These are phyloP conservation scores for Wickerhamomyces strasburgensis DNA, from an alignment of 805 yeast genomes.

Conservation along the genomic window DNA sequence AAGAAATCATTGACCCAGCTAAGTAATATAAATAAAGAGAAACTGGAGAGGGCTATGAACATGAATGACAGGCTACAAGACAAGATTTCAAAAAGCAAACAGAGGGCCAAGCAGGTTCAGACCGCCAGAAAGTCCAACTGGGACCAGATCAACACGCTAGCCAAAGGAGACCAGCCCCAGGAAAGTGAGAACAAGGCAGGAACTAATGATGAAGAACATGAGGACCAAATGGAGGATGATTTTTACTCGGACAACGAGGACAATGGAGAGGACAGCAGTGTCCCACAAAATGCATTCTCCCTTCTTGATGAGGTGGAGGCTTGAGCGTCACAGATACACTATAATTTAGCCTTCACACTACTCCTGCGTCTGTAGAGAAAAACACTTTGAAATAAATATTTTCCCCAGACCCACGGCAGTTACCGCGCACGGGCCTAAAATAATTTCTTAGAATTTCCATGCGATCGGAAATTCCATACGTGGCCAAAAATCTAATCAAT, in stretches of 20 bases:
- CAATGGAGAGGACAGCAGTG: conserved; percentile 1
- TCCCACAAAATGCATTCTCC: conserved; percentile 24
- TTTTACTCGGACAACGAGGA: conserved; percentile 18
- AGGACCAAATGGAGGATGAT: conserved; percentile 22
- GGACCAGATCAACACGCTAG: conserved; percentile 58
- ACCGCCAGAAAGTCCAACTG: conserved; percentile 63
- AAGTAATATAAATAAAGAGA: conserved; percentile 31
- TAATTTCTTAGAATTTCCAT: not conserved
- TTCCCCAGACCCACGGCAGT: not conserved
- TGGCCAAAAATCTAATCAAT: no score
- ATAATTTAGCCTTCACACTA: no score
- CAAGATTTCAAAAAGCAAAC: conserved; percentile 60
- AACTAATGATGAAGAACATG: conserved; percentile 10
- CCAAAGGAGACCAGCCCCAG: conserved; percentile 27
- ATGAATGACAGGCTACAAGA: conserved; percentile 51
- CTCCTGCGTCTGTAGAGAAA: not conserved
- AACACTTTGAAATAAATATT: not conserved
- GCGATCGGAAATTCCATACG: conserved; percentile 1
- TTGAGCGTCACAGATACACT: no score
- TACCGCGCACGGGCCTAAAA: not conserved
- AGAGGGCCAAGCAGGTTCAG: conserved; percentile 59
- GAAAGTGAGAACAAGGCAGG: conserved; percentile 22
- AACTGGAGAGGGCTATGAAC: conserved; percentile 45
- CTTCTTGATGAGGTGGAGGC: conserved; percentile 30
- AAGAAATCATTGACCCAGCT: conserved; percentile 26